These are phyloP conservation scores for Candida ortonii DNA, from an alignment of 805 yeast genomes.

Conservation along the genomic window DNA sequence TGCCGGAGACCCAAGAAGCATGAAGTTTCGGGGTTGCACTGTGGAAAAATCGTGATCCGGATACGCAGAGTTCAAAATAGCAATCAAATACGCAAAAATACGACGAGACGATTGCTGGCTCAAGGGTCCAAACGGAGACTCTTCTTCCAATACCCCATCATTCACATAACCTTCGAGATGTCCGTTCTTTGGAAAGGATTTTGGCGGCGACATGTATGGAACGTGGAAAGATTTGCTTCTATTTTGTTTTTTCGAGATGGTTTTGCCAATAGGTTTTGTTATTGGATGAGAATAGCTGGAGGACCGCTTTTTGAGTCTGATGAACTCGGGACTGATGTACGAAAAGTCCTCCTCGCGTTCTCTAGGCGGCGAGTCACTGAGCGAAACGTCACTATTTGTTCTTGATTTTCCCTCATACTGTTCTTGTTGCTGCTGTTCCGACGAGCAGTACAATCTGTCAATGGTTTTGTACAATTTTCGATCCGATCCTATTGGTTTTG, in stretches of 20 bases:
- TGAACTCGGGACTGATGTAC: slow-evolving; percentile 30
- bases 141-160: slow-evolving; percentile 7
- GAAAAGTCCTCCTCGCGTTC: slow-evolving; percentile 4
- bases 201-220: slow-evolving; percentile 27
- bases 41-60: slow-evolving; percentile 95
- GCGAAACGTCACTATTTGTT: slow-evolving; percentile 25
- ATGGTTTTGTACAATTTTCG: slow-evolving; percentile 83
- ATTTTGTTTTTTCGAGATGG: slow-evolving; percentile 11
- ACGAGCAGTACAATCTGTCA: slow-evolving; percentile 51
- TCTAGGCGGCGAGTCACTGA: slow-evolving; percentile 12
- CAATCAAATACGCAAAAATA: slow-evolving; percentile 86
- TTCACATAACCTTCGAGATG: slow-evolving; percentile 4
- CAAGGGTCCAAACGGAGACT: slow-evolving; percentile 87
- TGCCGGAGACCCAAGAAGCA: slow-evolving; percentile 47
- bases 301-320: slow-evolving; percentile 32
- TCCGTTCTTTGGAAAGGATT: slow-evolving; percentile 19
- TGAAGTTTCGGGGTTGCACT: slow-evolving; percentile 75
- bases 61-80: slow-evolving; percentile 85
- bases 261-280: slow-evolving; percentile 13
- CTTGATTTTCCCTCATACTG: slow-evolving; percentile 12
- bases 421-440: slow-evolving; percentile 9
- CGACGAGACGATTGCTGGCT: slow-evolving; percentile 82
- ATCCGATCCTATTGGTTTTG: slow-evolving; percentile 90
- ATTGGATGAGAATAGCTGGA: slow-evolving; percentile 31
- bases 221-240: slow-evolving; percentile 32